phyloP scores from a whole-genome alignment of 176 grass and related monocot species.

The Lolium multiflorum region DNA sequence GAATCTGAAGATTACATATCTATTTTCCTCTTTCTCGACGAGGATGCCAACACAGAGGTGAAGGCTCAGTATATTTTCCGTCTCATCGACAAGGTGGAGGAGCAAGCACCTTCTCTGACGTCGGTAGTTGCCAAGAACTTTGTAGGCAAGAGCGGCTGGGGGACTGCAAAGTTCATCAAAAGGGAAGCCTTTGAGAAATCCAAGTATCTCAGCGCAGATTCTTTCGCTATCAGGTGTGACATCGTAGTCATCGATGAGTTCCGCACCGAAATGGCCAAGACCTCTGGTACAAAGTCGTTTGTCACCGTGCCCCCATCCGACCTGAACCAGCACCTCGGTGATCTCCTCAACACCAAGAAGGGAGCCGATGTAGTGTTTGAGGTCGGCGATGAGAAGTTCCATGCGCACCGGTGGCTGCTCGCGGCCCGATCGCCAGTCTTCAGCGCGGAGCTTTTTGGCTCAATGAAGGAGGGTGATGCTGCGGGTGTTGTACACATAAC shows the following conservation, averaged over 20 bases:
- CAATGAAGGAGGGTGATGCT: too few species aligned
- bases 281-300: neutral
- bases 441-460: too few species aligned
- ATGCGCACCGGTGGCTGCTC: too few species aligned
- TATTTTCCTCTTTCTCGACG: neutral
- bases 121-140: accelerated
- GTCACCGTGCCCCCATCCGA: neutral
- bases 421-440: too few species aligned
- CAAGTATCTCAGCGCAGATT: neutral
- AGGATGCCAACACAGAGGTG: neutral
- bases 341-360: too few species aligned
- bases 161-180: neutral
- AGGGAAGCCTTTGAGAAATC: neutral
- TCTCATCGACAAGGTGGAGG: neutral
- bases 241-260: neutral
- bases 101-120: neutral
- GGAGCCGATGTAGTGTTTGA: too few species aligned
- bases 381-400: too few species aligned
- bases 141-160: neutral
- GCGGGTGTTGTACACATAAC: too few species aligned
- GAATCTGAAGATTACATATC: neutral
- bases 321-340: neutral
- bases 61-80: neutral
- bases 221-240: neutral
- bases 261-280: neutral